Conservation (phyloP, 495 filamentous ascomycete genomes). For the Clohesyomyces aquaticus region DNA sequence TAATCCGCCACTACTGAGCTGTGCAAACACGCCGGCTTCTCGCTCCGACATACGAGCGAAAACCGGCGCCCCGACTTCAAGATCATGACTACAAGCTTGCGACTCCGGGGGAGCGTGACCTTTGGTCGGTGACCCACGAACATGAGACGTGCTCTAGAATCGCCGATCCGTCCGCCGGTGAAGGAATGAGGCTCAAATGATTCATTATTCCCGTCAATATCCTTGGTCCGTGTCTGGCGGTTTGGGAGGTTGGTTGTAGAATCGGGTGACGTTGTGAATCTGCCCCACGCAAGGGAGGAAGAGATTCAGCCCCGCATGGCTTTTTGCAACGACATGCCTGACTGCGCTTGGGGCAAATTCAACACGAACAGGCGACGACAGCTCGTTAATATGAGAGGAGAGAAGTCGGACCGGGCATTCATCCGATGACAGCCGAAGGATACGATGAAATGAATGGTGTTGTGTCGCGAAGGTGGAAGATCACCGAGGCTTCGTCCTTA, state of each 20-base stretch:
- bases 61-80: neutral
- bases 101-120: neutral
- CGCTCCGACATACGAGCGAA: neutral
- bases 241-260: too few relatives aligned
- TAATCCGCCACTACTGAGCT: too few relatives aligned
- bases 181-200: neutral
- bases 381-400: too few relatives aligned
- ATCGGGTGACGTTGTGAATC: neutral
- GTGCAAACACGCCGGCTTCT: too few relatives aligned
- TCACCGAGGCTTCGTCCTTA: too few relatives aligned
- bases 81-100: neutral
- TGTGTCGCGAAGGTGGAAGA: too few relatives aligned
- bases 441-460: too few relatives aligned
- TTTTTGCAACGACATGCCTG: too few relatives aligned
- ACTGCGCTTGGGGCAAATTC: too few relatives aligned
- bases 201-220: neutral
- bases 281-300: neutral
- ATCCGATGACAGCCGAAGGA: neutral
- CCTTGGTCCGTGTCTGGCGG: neutral
- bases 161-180: neutral
- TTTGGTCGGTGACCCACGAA: neutral
- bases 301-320: neutral
- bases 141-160: neutral
- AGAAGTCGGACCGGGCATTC: neutral
- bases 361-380: too few relatives aligned